Percentiles rank a stretch among this genome's conserved stretches.
phyloP scores from a whole-genome alignment of 495 filamentous ascomycete species.

The Lasiosphaeriaceae sp. region DNA sequence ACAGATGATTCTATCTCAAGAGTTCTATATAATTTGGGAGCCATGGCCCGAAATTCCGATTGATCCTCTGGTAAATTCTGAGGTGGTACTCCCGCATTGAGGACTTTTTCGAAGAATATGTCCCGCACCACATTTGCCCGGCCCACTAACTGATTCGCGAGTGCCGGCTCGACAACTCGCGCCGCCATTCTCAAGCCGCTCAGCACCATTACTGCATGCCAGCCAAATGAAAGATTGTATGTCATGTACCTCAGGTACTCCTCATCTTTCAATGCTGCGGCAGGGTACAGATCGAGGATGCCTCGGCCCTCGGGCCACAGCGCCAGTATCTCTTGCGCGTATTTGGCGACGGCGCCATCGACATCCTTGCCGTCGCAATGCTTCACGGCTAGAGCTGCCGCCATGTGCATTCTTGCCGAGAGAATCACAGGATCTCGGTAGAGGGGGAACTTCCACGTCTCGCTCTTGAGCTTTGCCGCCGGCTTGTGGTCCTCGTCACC shows the following conservation, averaged over 20 bases:
- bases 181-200: slow-evolving; percentile 38
- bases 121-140: slow-evolving; percentile 23
- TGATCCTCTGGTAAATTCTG: no score
- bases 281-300: slow-evolving; percentile 30
- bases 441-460: slow-evolving; percentile 16
- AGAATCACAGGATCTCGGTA: slow-evolving; percentile 37
- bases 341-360: slow-evolving; percentile 25
- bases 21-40: no score
- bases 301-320: slow-evolving; percentile 35
- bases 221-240: slow-evolving; percentile 25
- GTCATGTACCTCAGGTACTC: slow-evolving; percentile 26
- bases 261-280: slow-evolving; percentile 13
- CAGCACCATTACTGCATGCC: slow-evolving; percentile 28
- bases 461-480: not conserved
- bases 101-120: no score
- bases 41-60: no score
- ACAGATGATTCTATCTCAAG: no score
- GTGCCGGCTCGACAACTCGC: slow-evolving; percentile 30
- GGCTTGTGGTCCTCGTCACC: slow-evolving; percentile 35
- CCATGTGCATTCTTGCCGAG: slow-evolving; percentile 35
- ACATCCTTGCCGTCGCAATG: slow-evolving; percentile 21
- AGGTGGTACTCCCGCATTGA: no score
- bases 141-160: slow-evolving; percentile 28
- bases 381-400: slow-evolving; percentile 28
- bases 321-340: slow-evolving; percentile 31